phyloP scores from a whole-genome alignment of 2,329 filamentous ascomycete genomes.

The Fusarium brachygibbosum region DNA sequence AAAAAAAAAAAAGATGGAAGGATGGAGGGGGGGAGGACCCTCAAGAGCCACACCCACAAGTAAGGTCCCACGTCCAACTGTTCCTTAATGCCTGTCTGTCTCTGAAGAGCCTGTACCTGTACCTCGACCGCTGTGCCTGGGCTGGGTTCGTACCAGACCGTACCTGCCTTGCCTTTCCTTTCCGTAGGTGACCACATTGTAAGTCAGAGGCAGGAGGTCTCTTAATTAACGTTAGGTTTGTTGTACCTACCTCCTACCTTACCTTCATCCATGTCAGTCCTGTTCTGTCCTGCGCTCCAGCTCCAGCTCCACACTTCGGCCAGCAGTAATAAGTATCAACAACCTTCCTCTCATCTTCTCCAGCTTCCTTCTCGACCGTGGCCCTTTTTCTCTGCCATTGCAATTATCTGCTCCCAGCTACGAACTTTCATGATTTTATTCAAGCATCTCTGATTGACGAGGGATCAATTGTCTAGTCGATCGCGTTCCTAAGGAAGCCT shows the following conservation, averaged over 20 bases:
- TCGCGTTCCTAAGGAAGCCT: constrained; percentile 12
- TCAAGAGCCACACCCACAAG: constrained; percentile 47
- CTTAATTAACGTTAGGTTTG: constrained; percentile 1
- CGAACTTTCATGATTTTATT: constrained; percentile 4
- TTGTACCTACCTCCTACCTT: constrained; percentile 14
- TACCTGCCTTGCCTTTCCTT: constrained; percentile 29
- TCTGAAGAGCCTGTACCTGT: constrained; percentile 21
- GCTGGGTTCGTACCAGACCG: constrained; percentile 14
- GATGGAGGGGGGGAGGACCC: constrained; percentile 27
- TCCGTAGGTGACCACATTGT: constrained; percentile 21
- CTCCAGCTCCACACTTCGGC: constrained; percentile 48
- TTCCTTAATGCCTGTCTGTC: constrained; percentile 33
- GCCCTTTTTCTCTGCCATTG: constrained; percentile 34
- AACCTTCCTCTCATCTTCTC: constrained; percentile 48
- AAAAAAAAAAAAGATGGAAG: constrained; percentile 20
- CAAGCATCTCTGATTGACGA: background rate
- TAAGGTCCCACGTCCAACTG: constrained; percentile 41
- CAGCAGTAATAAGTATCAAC: constrained; percentile 51
- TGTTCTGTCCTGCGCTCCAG: constrained; percentile 23
- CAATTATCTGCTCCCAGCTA: constrained; percentile 15
- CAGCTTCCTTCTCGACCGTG: constrained; percentile 42
- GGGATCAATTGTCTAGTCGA: constrained; percentile 3
- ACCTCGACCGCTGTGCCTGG: no score
- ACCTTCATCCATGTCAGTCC: constrained; percentile 27
- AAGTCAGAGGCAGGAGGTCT: constrained; percentile 15